A percentile compares a stretch with the other conserved stretches of the same genome.
phyloP scores from a whole-genome alignment of 257 asterid species.

The Ehretia macrophylla region DNA sequence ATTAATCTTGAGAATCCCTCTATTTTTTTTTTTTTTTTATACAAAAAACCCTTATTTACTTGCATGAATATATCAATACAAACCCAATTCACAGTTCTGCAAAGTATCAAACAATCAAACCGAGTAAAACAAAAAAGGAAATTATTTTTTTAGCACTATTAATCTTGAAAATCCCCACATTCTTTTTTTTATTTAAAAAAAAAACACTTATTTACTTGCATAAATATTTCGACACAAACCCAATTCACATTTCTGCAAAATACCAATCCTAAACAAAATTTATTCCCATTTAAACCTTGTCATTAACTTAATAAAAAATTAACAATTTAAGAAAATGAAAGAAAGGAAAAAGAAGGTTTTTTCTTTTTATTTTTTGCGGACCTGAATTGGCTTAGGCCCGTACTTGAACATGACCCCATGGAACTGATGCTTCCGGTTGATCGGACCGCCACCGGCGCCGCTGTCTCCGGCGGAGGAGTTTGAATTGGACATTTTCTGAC shows the following conservation, averaged over 20 bases:
- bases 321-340: not conserved
- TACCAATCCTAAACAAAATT: not conserved
- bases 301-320: no score
- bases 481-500: conserved; percentile 43
- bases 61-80: no score
- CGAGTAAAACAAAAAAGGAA: no score
- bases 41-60: no score
- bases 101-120: no score
- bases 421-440: conserved; percentile 66
- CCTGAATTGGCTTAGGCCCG: conserved; percentile 81
- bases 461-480: conserved; percentile 27
- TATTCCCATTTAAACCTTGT: not conserved
- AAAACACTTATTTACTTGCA: no score
- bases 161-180: no score
- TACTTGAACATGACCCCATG: conserved; percentile 87
- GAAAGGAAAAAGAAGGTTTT: not conserved
- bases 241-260: not conserved
- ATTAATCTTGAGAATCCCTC: no score
- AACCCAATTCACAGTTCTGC: no score
- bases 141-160: not conserved
- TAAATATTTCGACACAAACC: not conserved
- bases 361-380: conserved; percentile 16
- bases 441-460: conserved; percentile 39
- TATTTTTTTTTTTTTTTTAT: no score
- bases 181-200: no score